A percentile compares a stretch with the other conserved stretches of the same genome.
phyloP scores from a whole-genome alignment of 2,329 filamentous ascomycete species.

The Fusarium irregulare region DNA sequence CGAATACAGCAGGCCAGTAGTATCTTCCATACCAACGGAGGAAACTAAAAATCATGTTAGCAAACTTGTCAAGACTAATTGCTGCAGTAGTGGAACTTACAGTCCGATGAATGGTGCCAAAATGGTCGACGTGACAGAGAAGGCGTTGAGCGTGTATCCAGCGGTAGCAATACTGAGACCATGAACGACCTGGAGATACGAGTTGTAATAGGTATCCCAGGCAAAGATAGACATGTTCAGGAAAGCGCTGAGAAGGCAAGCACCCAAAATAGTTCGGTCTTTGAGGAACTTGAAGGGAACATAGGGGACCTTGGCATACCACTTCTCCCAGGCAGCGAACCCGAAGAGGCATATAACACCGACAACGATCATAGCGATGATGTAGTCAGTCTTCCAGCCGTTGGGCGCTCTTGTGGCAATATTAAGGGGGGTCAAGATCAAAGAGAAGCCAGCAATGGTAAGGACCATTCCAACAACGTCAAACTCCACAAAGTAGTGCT shows the following conservation, averaged over 20 bases:
- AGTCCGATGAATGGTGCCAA: constrained; percentile 59
- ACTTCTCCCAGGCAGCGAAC: constrained; percentile 69
- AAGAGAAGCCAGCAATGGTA: constrained; percentile 61
- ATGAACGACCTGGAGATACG: constrained; percentile 64
- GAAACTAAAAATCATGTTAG: constrained; percentile 41
- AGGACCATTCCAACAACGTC: constrained; percentile 63
- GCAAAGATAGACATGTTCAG: constrained; percentile 54
- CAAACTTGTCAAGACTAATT: background rate
- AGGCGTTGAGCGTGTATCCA: constrained; percentile 61
- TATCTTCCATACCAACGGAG: constrained; percentile 63
- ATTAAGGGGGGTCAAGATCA: constrained; percentile 72
- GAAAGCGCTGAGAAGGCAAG: constrained; percentile 54
- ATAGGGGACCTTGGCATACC: constrained; percentile 57
- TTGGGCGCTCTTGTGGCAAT: constrained; percentile 56
- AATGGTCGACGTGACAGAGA: constrained; percentile 61
- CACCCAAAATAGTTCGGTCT: constrained; percentile 61
- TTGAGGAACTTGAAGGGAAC: constrained; percentile 62
- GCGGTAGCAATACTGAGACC: constrained; percentile 59
- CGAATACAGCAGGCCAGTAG: constrained; percentile 61
- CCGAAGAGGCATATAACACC: constrained; percentile 61
- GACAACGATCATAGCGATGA: constrained; percentile 67
- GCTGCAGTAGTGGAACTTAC: constrained; percentile 3
- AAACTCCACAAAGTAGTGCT: constrained; percentile 41
- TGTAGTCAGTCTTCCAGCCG: constrained; percentile 61
- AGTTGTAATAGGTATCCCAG: constrained; percentile 62